Conservation (phyloP, 805 yeast species). For the Candida hispaniensis region DNA sequence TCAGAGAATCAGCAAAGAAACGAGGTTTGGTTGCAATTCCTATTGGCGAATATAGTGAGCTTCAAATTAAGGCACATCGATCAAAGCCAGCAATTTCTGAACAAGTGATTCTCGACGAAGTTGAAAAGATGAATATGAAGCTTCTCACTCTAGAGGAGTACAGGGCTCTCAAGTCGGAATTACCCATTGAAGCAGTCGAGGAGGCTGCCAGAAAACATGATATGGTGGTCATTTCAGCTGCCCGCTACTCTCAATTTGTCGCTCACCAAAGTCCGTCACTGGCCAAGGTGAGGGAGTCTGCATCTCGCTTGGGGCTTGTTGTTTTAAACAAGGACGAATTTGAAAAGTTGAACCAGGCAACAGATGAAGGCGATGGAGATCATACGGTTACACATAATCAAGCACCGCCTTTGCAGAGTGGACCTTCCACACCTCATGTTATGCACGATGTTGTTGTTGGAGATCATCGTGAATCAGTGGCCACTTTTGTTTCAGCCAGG, state of each 20-base stretch:
- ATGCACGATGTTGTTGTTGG: conserved; percentile 23
- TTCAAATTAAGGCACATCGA: conserved; percentile 19
- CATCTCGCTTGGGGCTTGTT: conserved; percentile 7
- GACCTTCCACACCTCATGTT: no score
- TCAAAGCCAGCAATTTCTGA: conserved; percentile 3
- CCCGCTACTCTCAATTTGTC: conserved; percentile 21
- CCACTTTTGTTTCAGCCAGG: conserved; percentile 1
- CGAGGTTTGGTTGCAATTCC: conserved; percentile 19
- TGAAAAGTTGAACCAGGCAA: conserved; percentile 5
- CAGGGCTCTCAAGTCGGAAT: conserved; percentile 15
- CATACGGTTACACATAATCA: conserved; percentile 21
- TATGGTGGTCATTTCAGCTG: conserved; percentile 27
- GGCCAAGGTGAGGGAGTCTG: conserved; percentile 4
- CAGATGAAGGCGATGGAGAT: not conserved
- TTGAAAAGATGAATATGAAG: conserved; percentile 18
- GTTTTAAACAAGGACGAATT: conserved; percentile 3
- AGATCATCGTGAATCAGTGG: conserved; percentile 23
- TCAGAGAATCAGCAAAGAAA: conserved; percentile 6
- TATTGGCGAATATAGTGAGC: conserved; percentile 17
- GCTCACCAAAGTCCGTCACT: conserved; percentile 14
- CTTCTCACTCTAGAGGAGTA: conserved; percentile 17
- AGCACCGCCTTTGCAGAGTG: no score
- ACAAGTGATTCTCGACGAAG: conserved; percentile 4
- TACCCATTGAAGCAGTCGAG: conserved; percentile 15
- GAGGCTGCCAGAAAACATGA: conserved; percentile 22